Percentiles rank a stretch among this genome's conserved stretches.
These are phyloP conservation scores for Podila epicladia DNA, from an alignment of 192 early-diverging fungal genomes.

Conservation along the genomic window DNA sequence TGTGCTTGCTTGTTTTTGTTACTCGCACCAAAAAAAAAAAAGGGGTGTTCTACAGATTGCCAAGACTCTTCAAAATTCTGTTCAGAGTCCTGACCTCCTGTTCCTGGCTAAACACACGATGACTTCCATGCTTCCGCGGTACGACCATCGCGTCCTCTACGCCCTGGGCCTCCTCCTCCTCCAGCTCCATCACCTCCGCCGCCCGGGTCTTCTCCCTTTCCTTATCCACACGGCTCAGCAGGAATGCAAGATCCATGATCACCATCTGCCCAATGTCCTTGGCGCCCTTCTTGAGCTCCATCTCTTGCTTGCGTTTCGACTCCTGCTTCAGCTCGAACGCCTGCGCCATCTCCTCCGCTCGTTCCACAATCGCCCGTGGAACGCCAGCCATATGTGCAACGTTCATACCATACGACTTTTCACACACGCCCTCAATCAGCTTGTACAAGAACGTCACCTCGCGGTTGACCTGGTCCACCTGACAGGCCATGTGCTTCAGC, in stretches of 20 bases:
- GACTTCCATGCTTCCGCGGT: neutral
- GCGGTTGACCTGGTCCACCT: constrained; percentile 80
- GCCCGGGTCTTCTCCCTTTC: neutral
- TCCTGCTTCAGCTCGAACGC: constrained; percentile 73
- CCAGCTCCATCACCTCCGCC: constrained; percentile 2
- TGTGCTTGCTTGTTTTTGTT: neutral
- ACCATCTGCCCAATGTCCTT: constrained; percentile 42
- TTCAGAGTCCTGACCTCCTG: constrained; percentile 31
- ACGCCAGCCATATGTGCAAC: constrained; percentile 98
- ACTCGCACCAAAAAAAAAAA: neutral
- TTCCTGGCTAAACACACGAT: constrained; percentile 10
- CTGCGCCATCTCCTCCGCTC: constrained; percentile 76
- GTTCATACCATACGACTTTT: constrained; percentile 98
- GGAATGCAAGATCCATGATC: constrained; percentile 42
- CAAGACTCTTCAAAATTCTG: constrained; percentile 35
- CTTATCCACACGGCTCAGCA: constrained; percentile 15
- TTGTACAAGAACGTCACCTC: constrained; percentile 98
- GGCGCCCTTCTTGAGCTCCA: constrained; percentile 11
- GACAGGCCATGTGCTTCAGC: constrained; percentile 90
- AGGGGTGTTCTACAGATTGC: constrained; percentile 3
- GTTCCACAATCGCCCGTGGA: constrained; percentile 72
- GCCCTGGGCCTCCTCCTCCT: neutral
- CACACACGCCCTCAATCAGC: constrained; percentile 83
- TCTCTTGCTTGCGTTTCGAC: constrained; percentile 25
- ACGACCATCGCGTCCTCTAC: neutral